phyloP scores from a whole-genome alignment of 257 asterid genomes.

The Forsythia viridissima region DNA sequence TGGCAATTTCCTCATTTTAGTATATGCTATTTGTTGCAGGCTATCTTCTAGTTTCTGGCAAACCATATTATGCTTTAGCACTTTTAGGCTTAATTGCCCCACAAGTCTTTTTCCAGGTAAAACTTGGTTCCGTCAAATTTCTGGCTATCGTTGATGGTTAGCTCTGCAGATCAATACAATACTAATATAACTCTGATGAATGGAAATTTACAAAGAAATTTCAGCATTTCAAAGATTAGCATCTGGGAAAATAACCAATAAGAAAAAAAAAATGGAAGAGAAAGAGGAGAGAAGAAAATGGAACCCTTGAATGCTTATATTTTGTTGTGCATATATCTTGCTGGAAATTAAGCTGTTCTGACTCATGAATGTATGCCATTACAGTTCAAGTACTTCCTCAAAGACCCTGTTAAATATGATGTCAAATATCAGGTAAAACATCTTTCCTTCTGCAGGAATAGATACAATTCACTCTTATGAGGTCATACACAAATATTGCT shows the following conservation, averaged over 20 bases:
- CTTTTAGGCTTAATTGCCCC: slow-evolving; percentile 80
- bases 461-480: background rate
- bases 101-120: slow-evolving; percentile 96
- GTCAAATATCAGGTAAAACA: slow-evolving; percentile 78
- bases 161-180: background rate
- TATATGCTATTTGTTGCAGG: slow-evolving; percentile 50
- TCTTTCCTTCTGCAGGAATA: background rate
- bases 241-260: background rate
- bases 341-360: background rate
- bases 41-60: slow-evolving; percentile 85
- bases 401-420: slow-evolving; percentile 50
- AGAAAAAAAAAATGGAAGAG: background rate
- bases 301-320: background rate
- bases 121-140: background rate
- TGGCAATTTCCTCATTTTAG: background rate
- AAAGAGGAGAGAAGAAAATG: too few species aligned
- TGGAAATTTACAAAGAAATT: background rate
- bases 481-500: background rate
- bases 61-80: slow-evolving; percentile 83
- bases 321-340: background rate
- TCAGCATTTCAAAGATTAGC: background rate
- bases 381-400: slow-evolving; percentile 59
- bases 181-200: background rate
- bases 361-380: background rate
- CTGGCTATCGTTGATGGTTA: background rate